Evolutionary conservation across 768 basidiomycete genomes (phyloP).

Genomic region (Tricholomella constricta): DNA sequence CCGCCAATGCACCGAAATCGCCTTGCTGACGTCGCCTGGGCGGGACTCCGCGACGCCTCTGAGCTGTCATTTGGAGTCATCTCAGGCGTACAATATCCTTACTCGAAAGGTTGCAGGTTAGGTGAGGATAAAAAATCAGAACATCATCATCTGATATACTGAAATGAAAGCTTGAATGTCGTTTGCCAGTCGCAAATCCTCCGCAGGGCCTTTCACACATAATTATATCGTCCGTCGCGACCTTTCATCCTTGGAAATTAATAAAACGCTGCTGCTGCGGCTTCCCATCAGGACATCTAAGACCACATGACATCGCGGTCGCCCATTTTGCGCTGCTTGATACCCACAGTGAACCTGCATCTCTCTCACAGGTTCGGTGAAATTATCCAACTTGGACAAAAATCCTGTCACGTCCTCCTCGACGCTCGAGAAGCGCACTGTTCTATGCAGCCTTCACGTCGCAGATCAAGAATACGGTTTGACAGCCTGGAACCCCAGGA

Average conservation of each 20-base stretch:
- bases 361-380: not conserved
- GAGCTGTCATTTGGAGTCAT: too few relatives aligned
- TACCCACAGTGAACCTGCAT: not conserved
- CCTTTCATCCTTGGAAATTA: not conserved
- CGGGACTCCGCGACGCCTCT: conserved; percentile 1
- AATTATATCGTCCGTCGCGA: not conserved
- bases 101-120: not conserved
- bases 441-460: not conserved
- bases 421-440: too few relatives aligned
- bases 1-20: not conserved
- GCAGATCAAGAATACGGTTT: not conserved
- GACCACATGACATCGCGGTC: not conserved
- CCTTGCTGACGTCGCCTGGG: conserved; percentile 8
- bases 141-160: not conserved
- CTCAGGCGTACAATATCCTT: not conserved
- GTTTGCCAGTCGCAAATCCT: not conserved
- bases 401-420: too few relatives aligned
- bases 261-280: not conserved
- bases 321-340: not conserved
- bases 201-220: not conserved
- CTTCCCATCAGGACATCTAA: not conserved
- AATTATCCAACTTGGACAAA: not conserved
- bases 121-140: not conserved
- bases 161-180: not conserved
- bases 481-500: not conserved